Evolutionary conservation across 2,329 filamentous ascomycete genomes (phyloP), one percentile per base, ranked within the genome.

Genomic region (Xylaria sp.): DNA sequence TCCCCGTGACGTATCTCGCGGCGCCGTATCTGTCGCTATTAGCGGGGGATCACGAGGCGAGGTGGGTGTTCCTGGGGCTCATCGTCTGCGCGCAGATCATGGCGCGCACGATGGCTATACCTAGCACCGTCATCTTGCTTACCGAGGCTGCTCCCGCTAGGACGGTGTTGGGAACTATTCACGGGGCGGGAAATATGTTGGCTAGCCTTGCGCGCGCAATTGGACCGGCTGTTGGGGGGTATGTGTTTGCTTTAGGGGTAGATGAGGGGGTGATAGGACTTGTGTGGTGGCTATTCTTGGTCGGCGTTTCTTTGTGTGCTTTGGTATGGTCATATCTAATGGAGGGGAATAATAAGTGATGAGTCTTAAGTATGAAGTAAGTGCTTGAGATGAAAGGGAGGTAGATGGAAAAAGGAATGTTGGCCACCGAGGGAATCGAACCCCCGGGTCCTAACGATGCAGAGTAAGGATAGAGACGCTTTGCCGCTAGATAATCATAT

Each of bases 11-110:
- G 0, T 89, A 89, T 69, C 72, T 81, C 0, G 74, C 86, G 4
- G 84, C 86, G 53, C 87, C 87, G 0, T 88, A 87, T 68, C 79
- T 89, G 8, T 82, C 85, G 0, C 74, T 88, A 14, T 73, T 89
- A 0, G 84, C 85, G 0, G 80, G 52, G 2, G 58, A 64, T 21
- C 25, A 52, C 12, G 53, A n/a, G n/a, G 57, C 31, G 19, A 62
- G 87, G 21, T 89, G 86, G 86, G 73, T 82, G 0, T 80, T 82
- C 1, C 83, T 89, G 28, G 81, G 80, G 0, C 63, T 80, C 11
- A 83, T 89, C 1, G 77, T 88, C 1, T 81, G 81, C 23, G 72
- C 87, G 1, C 87, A 89, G 72, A 87, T 89, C 40, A 78, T 86
- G 21, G 87, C 85, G 2, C 78, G 87, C 38, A 89, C 87, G 0